Evolutionary conservation across 164 flowering plant genomes (phyloP).

Genomic region (Annona squamosa): DNA sequence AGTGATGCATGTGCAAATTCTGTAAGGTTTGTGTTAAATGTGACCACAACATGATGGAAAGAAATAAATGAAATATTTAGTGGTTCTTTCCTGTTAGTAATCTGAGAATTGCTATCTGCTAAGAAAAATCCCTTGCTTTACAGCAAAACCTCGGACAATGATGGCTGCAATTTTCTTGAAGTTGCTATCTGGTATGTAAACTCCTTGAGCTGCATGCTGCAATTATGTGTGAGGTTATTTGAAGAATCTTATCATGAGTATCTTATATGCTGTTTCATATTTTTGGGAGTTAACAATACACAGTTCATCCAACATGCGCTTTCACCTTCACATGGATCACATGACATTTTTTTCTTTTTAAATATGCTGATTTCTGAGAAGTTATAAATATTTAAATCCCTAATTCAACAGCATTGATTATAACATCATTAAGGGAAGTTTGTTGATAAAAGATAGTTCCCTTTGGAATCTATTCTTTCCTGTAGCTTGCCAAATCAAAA

Average conservation of each 20-base stretch:
- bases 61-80: too few species aligned
- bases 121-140: neutral
- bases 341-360: too few species aligned
- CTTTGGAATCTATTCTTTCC: neutral
- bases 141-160: constrained; percentile 52
- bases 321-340: too few species aligned
- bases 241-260: neutral
- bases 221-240: neutral
- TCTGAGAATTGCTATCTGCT: neutral
- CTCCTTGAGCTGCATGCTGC: neutral
- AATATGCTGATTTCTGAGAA: too few species aligned
- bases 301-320: neutral
- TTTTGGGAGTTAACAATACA: neutral
- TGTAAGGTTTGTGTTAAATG: too few species aligned
- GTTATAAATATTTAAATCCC: too few species aligned
- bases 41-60: too few species aligned
- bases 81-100: neutral
- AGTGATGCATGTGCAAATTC: too few species aligned
- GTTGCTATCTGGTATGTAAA: constrained; percentile 43
- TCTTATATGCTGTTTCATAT: neutral
- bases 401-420: neutral
- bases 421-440: neutral
- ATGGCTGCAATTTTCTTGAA: constrained; percentile 25
- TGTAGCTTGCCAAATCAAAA: neutral
- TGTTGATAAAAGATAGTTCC: neutral